phyloP scores from a whole-genome alignment of 345 rosid genomes.

The Syzygium jambos region DNA sequence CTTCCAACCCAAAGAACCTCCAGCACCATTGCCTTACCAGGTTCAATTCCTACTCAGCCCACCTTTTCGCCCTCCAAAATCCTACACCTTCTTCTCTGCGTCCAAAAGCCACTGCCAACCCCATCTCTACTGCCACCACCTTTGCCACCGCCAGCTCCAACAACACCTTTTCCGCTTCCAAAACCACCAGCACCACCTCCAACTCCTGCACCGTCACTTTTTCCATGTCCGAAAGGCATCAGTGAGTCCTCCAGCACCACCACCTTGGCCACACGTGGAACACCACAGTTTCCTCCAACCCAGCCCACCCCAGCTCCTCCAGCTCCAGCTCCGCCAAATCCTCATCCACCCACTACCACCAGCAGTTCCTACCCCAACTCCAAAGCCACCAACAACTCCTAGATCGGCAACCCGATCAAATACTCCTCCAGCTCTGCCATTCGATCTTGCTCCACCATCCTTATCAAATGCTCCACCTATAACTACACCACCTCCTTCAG shows the following conservation, averaged over 20 bases:
- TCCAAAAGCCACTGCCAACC: background rate
- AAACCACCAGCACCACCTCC: background rate
- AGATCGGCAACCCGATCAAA: background rate
- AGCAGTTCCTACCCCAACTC: background rate
- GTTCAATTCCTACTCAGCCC: background rate
- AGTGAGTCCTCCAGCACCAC: background rate
- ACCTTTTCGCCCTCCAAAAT: background rate
- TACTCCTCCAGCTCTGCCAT: background rate
- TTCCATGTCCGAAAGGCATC: background rate
- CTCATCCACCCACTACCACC: background rate
- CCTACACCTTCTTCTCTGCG: background rate
- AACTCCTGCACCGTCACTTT: background rate
- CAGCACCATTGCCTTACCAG: background rate
- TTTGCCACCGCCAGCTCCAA: background rate
- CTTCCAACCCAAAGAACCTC: background rate
- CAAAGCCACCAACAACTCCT: background rate
- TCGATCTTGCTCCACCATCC: background rate
- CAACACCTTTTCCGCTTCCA: background rate
- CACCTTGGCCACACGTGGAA: background rate
- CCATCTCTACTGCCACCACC: background rate
- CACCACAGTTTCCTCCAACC: background rate
- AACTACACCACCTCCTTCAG: background rate
- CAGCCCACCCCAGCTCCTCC: background rate
- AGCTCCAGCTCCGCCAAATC: background rate
- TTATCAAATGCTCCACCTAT: background rate